Evolutionary conservation across 2,329 filamentous ascomycete species (phyloP), one percentile per base, ranked within the genome.

Genomic region (Incumbomyces lentus): DNA sequence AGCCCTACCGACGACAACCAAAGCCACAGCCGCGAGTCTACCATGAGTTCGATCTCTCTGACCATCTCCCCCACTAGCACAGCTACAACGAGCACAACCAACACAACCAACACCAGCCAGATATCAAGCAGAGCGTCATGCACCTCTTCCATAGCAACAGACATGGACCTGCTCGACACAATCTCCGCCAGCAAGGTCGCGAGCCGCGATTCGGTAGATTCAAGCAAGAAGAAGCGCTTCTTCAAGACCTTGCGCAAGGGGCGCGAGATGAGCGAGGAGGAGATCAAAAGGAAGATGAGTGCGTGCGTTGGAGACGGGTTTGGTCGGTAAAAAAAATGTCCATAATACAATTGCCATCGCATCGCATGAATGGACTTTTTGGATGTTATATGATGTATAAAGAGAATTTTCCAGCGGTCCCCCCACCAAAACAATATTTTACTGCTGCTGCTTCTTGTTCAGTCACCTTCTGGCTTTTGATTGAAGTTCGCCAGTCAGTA

Each of bases 211-310:
- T 38, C 36, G 14, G 14, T 5, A 13, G 16, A 18, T 40, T 13
- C 11, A 19, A 18, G 11, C 16, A 40, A 29, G 19, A 33, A 26
- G 40, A 32, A 17, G 26, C n/a, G 40, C 12, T 42, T 42, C 40
- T 42, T 42, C n/a, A 18, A 29, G 11, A 11, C 7, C 11, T 19
- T 42, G 10, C 42, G 46, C 39, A 44, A 47, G 37, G 43, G 50
- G 31, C 52, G 50, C 52, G 44, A 37, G 29, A 46, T 52, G 33
- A 48, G 47, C n/a, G 53, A 53, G 39, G 49, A 51, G 14, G 49
- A 53, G 39, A 64, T 66, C 34, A 60, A 64, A 12, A 59, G 63
- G 54, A 64, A 59, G 40, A 42, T 42, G 40, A 33, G 26, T 8
- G n/a, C 7, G 26, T 42, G 40, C 32, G 40, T 42, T 17, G 40